Conservation (phyloP, 306 rosid genomes). For the Fragaria nilgerrensis region DNA sequence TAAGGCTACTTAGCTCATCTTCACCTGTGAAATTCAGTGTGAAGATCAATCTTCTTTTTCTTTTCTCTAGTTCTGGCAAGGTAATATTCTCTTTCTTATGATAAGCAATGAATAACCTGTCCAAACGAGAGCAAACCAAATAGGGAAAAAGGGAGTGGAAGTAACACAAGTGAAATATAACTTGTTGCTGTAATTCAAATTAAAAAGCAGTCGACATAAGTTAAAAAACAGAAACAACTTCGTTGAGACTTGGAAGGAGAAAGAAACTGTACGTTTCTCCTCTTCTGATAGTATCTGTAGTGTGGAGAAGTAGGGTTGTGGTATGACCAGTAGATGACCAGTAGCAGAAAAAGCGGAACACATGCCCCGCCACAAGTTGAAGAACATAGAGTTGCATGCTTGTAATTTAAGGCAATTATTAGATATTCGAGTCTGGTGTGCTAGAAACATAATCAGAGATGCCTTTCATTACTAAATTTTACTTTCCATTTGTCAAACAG, state of each 20-base stretch:
- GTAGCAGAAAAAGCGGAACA: neutral
- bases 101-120: too few relatives aligned
- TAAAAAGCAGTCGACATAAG: neutral
- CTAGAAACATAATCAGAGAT: neutral
- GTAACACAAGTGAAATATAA: neutral
- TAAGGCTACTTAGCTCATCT: neutral
- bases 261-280: neutral
- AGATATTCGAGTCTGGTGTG: neutral
- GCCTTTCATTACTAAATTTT: neutral
- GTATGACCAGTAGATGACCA: too few relatives aligned
- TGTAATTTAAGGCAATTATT: neutral
- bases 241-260: neutral
- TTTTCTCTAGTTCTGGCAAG: neutral
- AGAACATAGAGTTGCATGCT: neutral
- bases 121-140: too few relatives aligned
- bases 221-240: neutral
- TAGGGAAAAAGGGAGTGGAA: neutral
- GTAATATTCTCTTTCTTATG: neutral
- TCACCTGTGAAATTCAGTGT: neutral
- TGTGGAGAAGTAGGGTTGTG: neutral
- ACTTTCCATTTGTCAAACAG: slow-evolving; percentile 38
- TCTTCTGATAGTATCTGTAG: neutral
- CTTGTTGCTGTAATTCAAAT: neutral
- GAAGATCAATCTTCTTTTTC: neutral
- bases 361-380: neutral